phyloP scores from a whole-genome alignment of 2,329 filamentous ascomycete species.

The Tolypocladium endophyticum region DNA sequence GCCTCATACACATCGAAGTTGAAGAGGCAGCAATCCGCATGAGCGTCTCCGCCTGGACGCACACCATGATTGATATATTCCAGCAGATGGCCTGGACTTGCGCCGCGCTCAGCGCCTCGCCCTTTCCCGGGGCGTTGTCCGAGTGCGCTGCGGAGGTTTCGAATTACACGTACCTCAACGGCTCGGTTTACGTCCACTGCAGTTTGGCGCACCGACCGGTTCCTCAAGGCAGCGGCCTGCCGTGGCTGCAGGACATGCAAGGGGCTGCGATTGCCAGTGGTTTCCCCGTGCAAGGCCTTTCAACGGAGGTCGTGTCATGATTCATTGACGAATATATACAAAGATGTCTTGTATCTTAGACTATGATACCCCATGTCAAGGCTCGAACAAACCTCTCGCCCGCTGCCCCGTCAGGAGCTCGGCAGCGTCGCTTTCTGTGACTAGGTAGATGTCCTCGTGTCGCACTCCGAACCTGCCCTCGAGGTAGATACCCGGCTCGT shows the following conservation, averaged over 20 bases:
- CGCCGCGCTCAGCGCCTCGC: slow-evolving; percentile 22
- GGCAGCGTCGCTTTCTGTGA: slow-evolving; percentile 40
- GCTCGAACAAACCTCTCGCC: slow-evolving; percentile 42
- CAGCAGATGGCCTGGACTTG: slow-evolving; percentile 28
- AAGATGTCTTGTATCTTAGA: neutral
- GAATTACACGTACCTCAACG: slow-evolving; percentile 20
- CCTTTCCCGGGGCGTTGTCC: slow-evolving; percentile 17
- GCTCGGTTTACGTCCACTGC: slow-evolving; percentile 23
- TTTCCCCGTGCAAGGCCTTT: slow-evolving; percentile 12
- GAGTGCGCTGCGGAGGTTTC: slow-evolving; percentile 20
- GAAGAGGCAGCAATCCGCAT: slow-evolving; percentile 20
- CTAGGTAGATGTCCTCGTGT: slow-evolving; percentile 51
- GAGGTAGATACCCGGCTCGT: slow-evolving; percentile 53
- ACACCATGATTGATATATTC: slow-evolving; percentile 22
- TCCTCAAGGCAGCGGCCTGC: slow-evolving; percentile 12
- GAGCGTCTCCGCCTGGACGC: slow-evolving; percentile 22
- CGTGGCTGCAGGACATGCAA: slow-evolving; percentile 18
- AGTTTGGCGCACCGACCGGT: slow-evolving; percentile 20
- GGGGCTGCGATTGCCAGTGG: slow-evolving; percentile 22
- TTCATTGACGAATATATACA: too few relatives aligned
- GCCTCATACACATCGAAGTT: slow-evolving; percentile 23
- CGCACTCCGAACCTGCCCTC: slow-evolving; percentile 49
- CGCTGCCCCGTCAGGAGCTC: slow-evolving; percentile 43
- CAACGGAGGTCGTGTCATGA: neutral
- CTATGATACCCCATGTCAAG: slow-evolving; percentile 18